A percentile compares a stretch with the other conserved stretches of the same genome.
Evolutionary conservation across 1,139 yeast species (phyloP).

Genomic region (Candida albicans): DNA sequence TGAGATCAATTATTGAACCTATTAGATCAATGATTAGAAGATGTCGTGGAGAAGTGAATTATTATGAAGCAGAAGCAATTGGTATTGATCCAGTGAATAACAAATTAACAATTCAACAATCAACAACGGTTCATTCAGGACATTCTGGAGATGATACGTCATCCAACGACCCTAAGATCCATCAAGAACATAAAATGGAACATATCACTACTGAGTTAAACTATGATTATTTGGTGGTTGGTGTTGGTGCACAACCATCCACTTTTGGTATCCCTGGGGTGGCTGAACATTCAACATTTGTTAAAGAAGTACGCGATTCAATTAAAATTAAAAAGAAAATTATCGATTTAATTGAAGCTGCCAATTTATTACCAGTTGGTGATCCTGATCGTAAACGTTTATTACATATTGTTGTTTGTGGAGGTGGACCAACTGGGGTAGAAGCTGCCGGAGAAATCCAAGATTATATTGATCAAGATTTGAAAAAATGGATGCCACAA

Average conservation of each 20-base stretch:
- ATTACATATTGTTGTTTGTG: constrained; percentile 81
- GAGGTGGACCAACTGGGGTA: constrained; percentile 97
- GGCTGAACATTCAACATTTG: constrained; percentile 76
- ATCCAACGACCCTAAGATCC: constrained; percentile 22
- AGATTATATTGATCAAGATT: constrained; percentile 89
- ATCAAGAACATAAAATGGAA: constrained; percentile 46
- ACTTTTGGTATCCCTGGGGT: constrained; percentile 94
- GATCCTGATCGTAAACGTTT: constrained; percentile 79
- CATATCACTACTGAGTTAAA: constrained; percentile 48
- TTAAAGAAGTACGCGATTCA: constrained; percentile 84
- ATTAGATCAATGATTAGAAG: constrained; percentile 67
- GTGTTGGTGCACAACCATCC: constrained; percentile 89
- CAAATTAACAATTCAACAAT: constrained; percentile 24
- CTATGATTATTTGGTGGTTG: constrained; percentile 80
- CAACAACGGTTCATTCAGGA: constrained; percentile 51
- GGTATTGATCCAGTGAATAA: constrained; percentile 61
- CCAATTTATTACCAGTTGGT: constrained; percentile 67
- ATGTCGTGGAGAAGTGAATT: constrained; percentile 73
- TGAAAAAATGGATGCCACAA: constrained; percentile 84
- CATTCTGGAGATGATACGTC: constrained; percentile 52
- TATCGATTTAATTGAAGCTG: constrained; percentile 79
- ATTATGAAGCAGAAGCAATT: constrained; percentile 88
- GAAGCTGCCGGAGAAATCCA: constrained; percentile 94
- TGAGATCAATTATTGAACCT: constrained; percentile 86
- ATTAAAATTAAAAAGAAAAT: constrained; percentile 70